Percentiles rank a stretch among this genome's conserved stretches.
Conservation (phyloP, 2,329 filamentous ascomycete species). For the Hymenoscyphus albidus region DNA sequence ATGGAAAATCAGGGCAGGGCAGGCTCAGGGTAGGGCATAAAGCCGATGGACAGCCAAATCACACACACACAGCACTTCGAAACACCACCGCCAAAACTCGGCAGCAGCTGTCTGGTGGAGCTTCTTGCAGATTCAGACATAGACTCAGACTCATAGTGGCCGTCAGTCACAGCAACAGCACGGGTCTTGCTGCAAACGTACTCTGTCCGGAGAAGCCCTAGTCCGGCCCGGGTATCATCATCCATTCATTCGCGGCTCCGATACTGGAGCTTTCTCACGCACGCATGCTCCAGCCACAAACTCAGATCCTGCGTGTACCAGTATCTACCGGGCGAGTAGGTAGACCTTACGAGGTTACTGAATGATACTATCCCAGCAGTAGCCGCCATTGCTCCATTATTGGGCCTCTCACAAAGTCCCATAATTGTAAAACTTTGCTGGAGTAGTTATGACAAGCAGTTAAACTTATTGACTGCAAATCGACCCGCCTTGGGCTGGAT, state of each 20-base stretch:
- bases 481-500: constrained; percentile 17
- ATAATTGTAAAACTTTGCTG: constrained; percentile 7
- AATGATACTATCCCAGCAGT: neutral
- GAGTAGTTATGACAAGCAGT: neutral
- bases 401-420: constrained; percentile 1
- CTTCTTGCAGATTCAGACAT: neutral
- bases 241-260: neutral
- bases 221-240: neutral
- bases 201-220: neutral
- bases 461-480: neutral
- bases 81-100: constrained; percentile 1
- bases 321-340: too few relatives aligned
- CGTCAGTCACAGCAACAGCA: neutral
- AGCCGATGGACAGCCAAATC: neutral
- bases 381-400: constrained; percentile 1
- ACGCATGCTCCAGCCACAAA: neutral
- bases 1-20: neutral
- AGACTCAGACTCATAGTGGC: too few relatives aligned
- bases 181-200: neutral
- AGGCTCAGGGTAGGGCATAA: neutral
- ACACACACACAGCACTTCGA: neutral
- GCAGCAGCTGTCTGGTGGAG: neutral
- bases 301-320: neutral
- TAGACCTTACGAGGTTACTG: too few relatives aligned
- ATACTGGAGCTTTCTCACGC: neutral